Conservation (phyloP, 2,329 filamentous ascomycete species). For the Nectriaceae sp. region DNA sequence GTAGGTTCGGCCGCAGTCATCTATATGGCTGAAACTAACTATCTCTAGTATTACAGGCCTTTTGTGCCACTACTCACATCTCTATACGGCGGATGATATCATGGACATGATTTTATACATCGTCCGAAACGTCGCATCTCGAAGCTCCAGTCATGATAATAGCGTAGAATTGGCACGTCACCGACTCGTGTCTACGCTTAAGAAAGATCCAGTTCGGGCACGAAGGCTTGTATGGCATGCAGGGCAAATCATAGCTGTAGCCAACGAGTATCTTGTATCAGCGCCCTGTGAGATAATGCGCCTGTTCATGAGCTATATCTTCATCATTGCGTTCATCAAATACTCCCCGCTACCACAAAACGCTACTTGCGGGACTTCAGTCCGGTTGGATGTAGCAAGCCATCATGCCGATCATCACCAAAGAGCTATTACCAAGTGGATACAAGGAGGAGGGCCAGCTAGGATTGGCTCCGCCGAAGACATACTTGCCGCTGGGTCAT, state of each 20-base stretch:
- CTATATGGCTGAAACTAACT: slow-evolving; percentile 1
- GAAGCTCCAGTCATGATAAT: slow-evolving; percentile 12
- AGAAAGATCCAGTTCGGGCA: slow-evolving; percentile 17
- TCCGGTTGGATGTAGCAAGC: slow-evolving; percentile 27
- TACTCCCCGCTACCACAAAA: slow-evolving; percentile 18
- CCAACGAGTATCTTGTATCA: slow-evolving; percentile 31
- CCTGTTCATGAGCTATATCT: slow-evolving; percentile 34
- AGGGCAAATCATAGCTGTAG: slow-evolving; percentile 31
- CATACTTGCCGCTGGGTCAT: slow-evolving; percentile 17
- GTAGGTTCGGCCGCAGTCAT: slow-evolving; percentile 13
- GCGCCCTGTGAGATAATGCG: slow-evolving; percentile 34
- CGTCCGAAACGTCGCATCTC: slow-evolving; percentile 26
- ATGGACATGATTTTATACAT: slow-evolving; percentile 33
- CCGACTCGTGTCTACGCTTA: slow-evolving; percentile 23
- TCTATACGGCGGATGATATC: slow-evolving; percentile 28
- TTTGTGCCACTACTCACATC: slow-evolving; percentile 31
- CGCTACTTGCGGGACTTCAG: background rate
- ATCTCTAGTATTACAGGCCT: slow-evolving; percentile 25
- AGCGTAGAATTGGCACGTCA: slow-evolving; percentile 24
- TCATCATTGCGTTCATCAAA: slow-evolving; percentile 28
- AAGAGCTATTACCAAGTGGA: slow-evolving; percentile 24
- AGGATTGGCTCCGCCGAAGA: slow-evolving; percentile 24
- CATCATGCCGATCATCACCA: slow-evolving; percentile 13
- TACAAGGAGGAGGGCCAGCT: slow-evolving; percentile 25
- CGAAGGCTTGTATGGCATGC: slow-evolving; percentile 32